phyloP scores from a whole-genome alignment of 768 basidiomycete genomes.

The Suillus hirtellus region DNA sequence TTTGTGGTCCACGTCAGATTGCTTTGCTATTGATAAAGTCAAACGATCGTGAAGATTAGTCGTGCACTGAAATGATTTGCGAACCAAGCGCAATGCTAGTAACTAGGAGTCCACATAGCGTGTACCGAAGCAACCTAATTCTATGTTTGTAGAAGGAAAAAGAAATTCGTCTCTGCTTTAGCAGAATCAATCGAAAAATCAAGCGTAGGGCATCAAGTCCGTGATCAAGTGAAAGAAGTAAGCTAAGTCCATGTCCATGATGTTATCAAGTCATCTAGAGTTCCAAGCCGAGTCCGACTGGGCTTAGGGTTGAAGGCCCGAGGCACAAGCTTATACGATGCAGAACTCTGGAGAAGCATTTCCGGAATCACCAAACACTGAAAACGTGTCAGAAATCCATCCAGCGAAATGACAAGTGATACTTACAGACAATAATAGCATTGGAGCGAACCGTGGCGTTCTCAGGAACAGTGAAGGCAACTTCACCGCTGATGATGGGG shows the following conservation, averaged over 20 bases:
- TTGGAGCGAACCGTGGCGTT: constrained; percentile 40
- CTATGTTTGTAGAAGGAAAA: constrained; percentile 13
- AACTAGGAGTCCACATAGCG: constrained; percentile 16
- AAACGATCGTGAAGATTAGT: not conserved
- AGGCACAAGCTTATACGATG: constrained; percentile 34
- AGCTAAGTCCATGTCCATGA: constrained; percentile 2
- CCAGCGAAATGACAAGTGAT: not conserved
- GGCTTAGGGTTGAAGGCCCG: not conserved
- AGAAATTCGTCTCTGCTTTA: constrained; percentile 5
- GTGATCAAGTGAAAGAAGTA: constrained; percentile 2
- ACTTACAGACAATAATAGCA: constrained; percentile 68
- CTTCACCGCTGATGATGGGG: constrained; percentile 49
- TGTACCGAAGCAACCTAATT: constrained; percentile 12
- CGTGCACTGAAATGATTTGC: not conserved
- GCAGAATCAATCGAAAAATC: not conserved
- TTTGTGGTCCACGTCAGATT: not conserved
- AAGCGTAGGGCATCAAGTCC: constrained; percentile 4
- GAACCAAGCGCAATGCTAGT: not conserved
- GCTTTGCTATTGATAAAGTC: not conserved
- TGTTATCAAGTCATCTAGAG: not conserved
- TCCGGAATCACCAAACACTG: constrained; percentile 71
- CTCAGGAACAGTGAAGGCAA: constrained; percentile 52
- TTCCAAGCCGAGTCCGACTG: not conserved
- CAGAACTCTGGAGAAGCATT: constrained; percentile 60
- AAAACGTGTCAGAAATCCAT: not conserved